Evolutionary conservation across 768 basidiomycete species (phyloP).

Genomic region (Boletus barrowsii): DNA sequence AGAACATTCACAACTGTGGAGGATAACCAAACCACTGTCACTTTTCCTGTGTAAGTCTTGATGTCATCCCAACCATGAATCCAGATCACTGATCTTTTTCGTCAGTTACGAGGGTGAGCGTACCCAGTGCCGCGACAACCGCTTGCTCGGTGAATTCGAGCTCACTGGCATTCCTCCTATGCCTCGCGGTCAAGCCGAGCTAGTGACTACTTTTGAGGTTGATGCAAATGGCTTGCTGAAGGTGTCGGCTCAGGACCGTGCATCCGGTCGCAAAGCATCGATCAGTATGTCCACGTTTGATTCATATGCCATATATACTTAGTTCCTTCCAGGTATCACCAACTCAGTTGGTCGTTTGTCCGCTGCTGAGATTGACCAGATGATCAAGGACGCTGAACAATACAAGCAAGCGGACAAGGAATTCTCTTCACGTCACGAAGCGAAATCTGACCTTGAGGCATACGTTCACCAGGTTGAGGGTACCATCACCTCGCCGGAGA

Average conservation of each 20-base stretch:
- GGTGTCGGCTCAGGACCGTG: conserved; percentile 97
- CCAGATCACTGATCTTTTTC: conserved; percentile 6
- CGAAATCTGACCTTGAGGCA: conserved; percentile 96
- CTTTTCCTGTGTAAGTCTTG: conserved; percentile 87
- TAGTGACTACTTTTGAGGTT: conserved; percentile 98
- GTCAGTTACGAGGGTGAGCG: conserved; percentile 96
- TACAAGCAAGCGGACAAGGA: conserved; percentile 97
- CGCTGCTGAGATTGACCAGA: conserved; percentile 96
- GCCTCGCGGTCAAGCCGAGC: conserved; percentile 98
- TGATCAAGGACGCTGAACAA: conserved; percentile 99
- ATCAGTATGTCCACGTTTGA: conserved; percentile 62
- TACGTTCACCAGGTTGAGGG: conserved; percentile 97
- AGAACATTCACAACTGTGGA: conserved; percentile 99
- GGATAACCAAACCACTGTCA: conserved; percentile 99
- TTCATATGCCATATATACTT: not conserved
- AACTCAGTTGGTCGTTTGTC: conserved; percentile 99
- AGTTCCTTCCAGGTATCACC: conserved; percentile 69
- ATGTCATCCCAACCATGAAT: not conserved
- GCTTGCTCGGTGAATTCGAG: conserved; percentile 99
- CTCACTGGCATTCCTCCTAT: conserved; percentile 98
- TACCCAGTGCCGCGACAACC: conserved; percentile 99
- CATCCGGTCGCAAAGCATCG: conserved; percentile 98
- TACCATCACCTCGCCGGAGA: conserved; percentile 94
- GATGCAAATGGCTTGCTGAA: conserved; percentile 99
- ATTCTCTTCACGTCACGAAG: conserved; percentile 96